A percentile compares a stretch with the other conserved stretches of the same genome.
phyloP scores from a whole-genome alignment of 2,329 filamentous ascomycete species.

The Beauveria pseudobassiana region DNA sequence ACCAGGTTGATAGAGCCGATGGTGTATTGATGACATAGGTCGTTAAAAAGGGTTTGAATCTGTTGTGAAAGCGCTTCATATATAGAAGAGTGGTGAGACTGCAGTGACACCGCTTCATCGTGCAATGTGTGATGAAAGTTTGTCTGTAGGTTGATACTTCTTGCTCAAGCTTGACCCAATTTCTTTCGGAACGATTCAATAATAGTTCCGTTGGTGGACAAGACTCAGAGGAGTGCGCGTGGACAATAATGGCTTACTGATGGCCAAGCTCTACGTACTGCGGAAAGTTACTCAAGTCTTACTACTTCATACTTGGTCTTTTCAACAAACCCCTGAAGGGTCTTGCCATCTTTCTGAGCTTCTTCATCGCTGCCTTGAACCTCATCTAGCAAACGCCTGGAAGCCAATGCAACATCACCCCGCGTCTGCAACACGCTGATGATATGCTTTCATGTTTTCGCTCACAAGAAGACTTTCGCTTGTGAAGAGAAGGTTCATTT shows the following conservation, averaged over 20 bases:
- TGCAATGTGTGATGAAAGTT: too few relatives aligned
- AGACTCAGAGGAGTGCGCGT: too few relatives aligned
- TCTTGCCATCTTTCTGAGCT: background rate
- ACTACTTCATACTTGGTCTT: background rate
- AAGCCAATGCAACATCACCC: constrained; percentile 17
- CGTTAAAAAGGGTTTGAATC: too few relatives aligned
- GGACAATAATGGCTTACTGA: background rate
- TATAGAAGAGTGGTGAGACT: too few relatives aligned
- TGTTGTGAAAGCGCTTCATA: too few relatives aligned
- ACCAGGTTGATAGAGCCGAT: too few relatives aligned
- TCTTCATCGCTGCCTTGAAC: constrained; percentile 10
- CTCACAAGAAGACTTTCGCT: constrained; percentile 34
- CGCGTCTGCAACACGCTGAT: constrained; percentile 16
- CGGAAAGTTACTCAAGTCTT: background rate
- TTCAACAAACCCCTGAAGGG: background rate
- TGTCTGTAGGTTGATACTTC: too few relatives aligned
- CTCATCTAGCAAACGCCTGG: constrained; percentile 17
- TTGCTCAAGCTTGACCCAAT: too few relatives aligned
- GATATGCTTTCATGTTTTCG: constrained; percentile 34
- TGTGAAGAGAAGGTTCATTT: constrained; percentile 42
- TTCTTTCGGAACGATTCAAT: too few relatives aligned
- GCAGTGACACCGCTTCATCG: too few relatives aligned
- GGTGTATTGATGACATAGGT: too few relatives aligned
- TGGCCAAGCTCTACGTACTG: background rate
- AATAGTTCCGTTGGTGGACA: too few relatives aligned